phyloP scores from a whole-genome alignment of 805 yeast species.

The Metschnikowia kofuensis region DNA sequence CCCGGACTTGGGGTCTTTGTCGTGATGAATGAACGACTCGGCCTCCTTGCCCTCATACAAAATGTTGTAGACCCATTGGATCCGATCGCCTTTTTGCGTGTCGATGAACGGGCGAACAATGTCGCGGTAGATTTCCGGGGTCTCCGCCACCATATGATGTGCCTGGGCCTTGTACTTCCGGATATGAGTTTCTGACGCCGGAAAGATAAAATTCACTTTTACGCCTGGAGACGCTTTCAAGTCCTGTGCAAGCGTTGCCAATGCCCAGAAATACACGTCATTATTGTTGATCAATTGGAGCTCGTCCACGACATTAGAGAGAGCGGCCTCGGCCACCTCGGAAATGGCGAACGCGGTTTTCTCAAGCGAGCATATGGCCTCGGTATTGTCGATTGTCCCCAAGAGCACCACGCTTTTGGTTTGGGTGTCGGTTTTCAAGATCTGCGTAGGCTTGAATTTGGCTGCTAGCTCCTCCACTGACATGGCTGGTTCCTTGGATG shows the following conservation, averaged over 20 bases:
- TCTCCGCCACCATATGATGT: constrained; percentile 67
- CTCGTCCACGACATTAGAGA: constrained; percentile 12
- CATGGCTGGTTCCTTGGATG: background rate
- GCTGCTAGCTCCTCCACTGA: constrained; percentile 3
- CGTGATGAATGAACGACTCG: constrained; percentile 71
- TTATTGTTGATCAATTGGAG: constrained; percentile 54
- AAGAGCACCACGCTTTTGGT: constrained; percentile 63
- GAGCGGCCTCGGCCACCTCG: constrained; percentile 17
- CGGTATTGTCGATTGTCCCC: constrained; percentile 58
- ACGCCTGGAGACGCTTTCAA: constrained; percentile 52
- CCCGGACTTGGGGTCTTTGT: constrained; percentile 52
- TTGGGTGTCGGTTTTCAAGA: constrained; percentile 60
- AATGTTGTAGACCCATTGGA: constrained; percentile 89
- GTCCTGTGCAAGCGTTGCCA: constrained; percentile 47
- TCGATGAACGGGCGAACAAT: constrained; percentile 74
- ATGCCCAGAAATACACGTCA: constrained; percentile 85
- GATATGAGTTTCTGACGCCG: constrained; percentile 86
- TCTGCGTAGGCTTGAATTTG: constrained; percentile 20
- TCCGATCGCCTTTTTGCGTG: constrained; percentile 69
- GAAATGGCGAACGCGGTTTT: constrained; percentile 56
- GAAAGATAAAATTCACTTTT: constrained; percentile 76
- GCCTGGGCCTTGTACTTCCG: constrained; percentile 65
- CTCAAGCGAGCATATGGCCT: constrained; percentile 72
- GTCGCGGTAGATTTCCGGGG: constrained; percentile 67
- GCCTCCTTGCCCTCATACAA: constrained; percentile 78